Evolutionary conservation across 768 basidiomycete species (phyloP).

Genomic region (Amanita thiersii): DNA sequence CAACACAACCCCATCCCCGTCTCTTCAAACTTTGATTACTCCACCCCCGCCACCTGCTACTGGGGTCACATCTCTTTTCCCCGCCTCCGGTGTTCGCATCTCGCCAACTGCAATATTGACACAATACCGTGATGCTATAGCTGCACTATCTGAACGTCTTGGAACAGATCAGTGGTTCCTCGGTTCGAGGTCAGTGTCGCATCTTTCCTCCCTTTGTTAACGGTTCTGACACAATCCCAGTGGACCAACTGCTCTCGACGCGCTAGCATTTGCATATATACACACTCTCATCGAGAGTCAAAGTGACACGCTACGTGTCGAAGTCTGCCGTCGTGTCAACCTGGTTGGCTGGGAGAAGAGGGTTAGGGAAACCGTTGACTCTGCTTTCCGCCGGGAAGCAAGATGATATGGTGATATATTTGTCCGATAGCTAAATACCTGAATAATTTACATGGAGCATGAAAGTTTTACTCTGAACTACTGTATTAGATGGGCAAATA

Average conservation of each 20-base stretch:
- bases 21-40: constrained; percentile 42
- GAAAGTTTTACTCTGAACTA: too few species aligned
- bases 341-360: constrained; percentile 75
- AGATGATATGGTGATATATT: constrained; percentile 7
- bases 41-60: constrained; percentile 66
- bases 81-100: constrained; percentile 51
- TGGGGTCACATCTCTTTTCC: constrained; percentile 58
- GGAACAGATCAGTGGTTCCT: constrained; percentile 79
- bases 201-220: background rate
- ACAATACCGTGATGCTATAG: constrained; percentile 64
- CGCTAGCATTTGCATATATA: constrained; percentile 76
- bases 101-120: constrained; percentile 40
- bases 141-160: constrained; percentile 66
- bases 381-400: constrained; percentile 31
- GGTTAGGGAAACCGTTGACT: constrained; percentile 50
- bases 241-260: constrained; percentile 72
- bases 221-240: constrained; percentile 25
- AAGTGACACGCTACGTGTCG: constrained; percentile 37
- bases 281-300: constrained; percentile 51
- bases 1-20: constrained; percentile 17
- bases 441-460: too few species aligned
- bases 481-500: constrained; percentile 1
- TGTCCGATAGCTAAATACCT: too few species aligned
- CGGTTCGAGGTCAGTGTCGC: constrained; percentile 46
- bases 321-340: constrained; percentile 65